Conservation (phyloP, 2,329 filamentous ascomycete genomes). For the Penicillium verrucosum region DNA sequence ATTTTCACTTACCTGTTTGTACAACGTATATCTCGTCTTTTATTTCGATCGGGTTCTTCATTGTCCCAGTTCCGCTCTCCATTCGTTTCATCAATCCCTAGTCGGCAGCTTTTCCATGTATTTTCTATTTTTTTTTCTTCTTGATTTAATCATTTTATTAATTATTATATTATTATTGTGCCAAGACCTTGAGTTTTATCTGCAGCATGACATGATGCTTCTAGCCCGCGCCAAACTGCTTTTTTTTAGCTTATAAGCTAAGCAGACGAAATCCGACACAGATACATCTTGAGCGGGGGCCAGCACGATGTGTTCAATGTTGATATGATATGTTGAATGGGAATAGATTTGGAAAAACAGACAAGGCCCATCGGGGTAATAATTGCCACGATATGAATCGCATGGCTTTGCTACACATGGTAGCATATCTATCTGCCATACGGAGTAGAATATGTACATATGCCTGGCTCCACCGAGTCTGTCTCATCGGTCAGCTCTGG, state of each 20-base stretch:
- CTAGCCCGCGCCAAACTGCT: conserved; percentile 3
- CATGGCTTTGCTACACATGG: conserved; percentile 18
- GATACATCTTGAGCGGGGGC: neutral
- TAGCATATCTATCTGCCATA: neutral
- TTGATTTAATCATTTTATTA: neutral
- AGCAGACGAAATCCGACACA: neutral
- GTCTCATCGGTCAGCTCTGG: conserved; percentile 12
- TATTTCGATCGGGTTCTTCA: neutral
- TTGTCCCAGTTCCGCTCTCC: neutral
- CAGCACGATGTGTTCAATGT: neutral
- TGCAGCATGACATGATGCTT: conserved; percentile 5
- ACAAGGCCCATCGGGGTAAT: neutral
- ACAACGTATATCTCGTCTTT: neutral
- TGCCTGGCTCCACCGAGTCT: conserved; percentile 12
- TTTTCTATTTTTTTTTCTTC: neutral
- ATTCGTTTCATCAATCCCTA: neutral
- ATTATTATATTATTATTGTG: neutral
- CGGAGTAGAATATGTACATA: neutral
- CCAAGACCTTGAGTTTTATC: conserved; percentile 7
- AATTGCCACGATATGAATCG: conserved; percentile 13
- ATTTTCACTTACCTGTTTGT: neutral
- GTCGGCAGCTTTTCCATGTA: neutral
- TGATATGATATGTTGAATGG: neutral
- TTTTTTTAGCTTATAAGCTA: neutral
- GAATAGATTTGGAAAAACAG: neutral